These are phyloP conservation scores for Kalmusia sp. DNA, from an alignment of 2,329 filamentous ascomycete genomes.

Conservation along the genomic window DNA sequence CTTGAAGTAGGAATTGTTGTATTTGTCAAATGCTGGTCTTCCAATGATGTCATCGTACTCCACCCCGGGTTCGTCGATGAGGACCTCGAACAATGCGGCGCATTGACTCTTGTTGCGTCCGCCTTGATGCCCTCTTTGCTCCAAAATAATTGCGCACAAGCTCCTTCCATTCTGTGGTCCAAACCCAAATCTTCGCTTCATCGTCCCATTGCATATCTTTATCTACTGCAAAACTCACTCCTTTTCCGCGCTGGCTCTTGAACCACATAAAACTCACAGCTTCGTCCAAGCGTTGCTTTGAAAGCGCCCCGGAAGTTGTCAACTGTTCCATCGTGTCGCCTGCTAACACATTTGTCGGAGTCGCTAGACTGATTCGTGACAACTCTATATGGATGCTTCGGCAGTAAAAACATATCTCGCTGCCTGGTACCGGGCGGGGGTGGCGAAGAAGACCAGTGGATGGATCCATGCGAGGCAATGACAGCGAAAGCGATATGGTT, in stretches of 20 bases:
- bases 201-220: slow-evolving; percentile 27
- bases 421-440: slow-evolving; percentile 14
- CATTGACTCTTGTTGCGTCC: neutral
- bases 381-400: slow-evolving; percentile 7
- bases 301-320: slow-evolving; percentile 12
- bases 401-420: slow-evolving; percentile 20
- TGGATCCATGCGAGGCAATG: slow-evolving; percentile 29
- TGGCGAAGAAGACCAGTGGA: slow-evolving; percentile 20
- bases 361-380: slow-evolving; percentile 12
- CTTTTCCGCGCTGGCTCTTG: slow-evolving; percentile 19
- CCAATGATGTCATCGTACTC: too few relatives aligned
- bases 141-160: slow-evolving; percentile 24
- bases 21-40: too few relatives aligned
- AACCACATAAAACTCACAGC: slow-evolving; percentile 27
- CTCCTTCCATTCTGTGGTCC: slow-evolving; percentile 27
- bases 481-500: slow-evolving; percentile 16
- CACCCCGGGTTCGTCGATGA: neutral
- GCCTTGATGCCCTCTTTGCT: slow-evolving; percentile 17
- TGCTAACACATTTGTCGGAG: slow-evolving; percentile 12
- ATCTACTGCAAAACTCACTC: slow-evolving; percentile 13
- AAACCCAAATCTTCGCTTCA: slow-evolving; percentile 23
- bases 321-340: slow-evolving; percentile 22
- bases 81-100: too few relatives aligned
- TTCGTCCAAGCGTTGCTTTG: slow-evolving; percentile 23
- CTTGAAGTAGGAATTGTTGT: too few relatives aligned